Evolutionary conservation across 768 basidiomycete species (phyloP), one percentile per base, ranked within the genome.

Genomic region (Royoungia palumana): DNA sequence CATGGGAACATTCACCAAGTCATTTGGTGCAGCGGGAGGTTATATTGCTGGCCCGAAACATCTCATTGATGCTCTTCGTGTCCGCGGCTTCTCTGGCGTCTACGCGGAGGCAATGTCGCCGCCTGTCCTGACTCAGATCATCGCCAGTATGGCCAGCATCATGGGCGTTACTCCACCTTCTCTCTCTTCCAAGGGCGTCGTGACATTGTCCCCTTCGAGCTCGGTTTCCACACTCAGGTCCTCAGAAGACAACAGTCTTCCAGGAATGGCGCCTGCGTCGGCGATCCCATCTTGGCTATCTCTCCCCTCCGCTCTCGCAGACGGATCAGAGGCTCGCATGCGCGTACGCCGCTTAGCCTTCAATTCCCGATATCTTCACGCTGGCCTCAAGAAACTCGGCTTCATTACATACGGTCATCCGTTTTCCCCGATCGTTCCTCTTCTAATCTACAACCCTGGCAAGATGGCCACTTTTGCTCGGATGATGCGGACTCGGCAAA

Each of bases 1-100:
- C 53, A 99, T 99, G 96, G 96, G 96, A 41, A 99, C 96, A 0
- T 96, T 99, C 68, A 99, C 95, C 21, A 92, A 91, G 67, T 91
- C 89, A 0, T 94, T 94, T 60, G 92, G 91, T 46, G 89, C 93
- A 1, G 87, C 94, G 0, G 95, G 95, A 39, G 95, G 96, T 4
- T 98, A 98, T 70, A 85, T 99, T 53, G 79, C 94, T 4, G 94
- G 94, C 7, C 82, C 72, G 57, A 94, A 90, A 61, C 67, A 73
- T 2, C 72, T 95, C 51, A 86, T 98, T 55, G 85, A 92, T 56
- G 75, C 83, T 6, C 77, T 99, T 8, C 89, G 94, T 13, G 61
- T 93, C 20, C 78, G 81, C 39, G 89, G 89, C 2, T 85, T 95
- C 65, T 81, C 90, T 0, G 85, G 87, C 27, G 66, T 82, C 19